Base-by-base conservation (phyloP, 768 basidiomycete species). In the Trametes cinnabarina region DNA sequence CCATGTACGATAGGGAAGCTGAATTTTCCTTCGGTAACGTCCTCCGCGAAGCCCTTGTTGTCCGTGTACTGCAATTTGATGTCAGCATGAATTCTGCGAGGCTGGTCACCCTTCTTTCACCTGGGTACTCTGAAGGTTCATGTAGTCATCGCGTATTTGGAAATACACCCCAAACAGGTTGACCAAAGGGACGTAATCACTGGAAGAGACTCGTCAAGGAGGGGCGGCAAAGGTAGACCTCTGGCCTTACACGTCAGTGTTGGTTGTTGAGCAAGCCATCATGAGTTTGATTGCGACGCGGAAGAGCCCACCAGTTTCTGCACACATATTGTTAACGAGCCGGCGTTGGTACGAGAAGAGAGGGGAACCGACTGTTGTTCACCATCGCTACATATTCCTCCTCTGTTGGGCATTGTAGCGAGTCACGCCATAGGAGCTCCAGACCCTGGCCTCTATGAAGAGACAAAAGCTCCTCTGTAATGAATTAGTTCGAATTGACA, bases 341-440 rank as follows among this genome's bases (percentile, higher is more conserved):
- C 15, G 20, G 26, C 28, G 23, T 15, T 22, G 15, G 10, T 6
- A 8, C 15, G 20, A 12, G 6, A 6, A 15, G 6, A 17, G 41
- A 11, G 25, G 1, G 14, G n/a, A 17, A 32, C 61, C 66, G 64
- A 96, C 96, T 99, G 66, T 95, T 91, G 71, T 94, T 93, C 30
- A 98, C 96, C 96, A 99, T 99, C 3, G 80, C 73, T 35, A 99
- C 80, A 66, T 98, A 99, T 66, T 99, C 92, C 59, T 94, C 89
- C 70, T 99, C 96, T 0, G 89, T 90, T 4, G 96, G 96, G 68
- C 96, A 98, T 40, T 80, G 84, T 19, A 98, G 72, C 5, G 87
- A 88, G 67, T 98, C 96, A 51, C 96, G 79, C 95, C 95, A 99
- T 37, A 95, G 83, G 6, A 99, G 80, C 67, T 98, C 96, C 9